Base-by-base conservation (phyloP, 441 rosid species). In the Erodium chrysanthum region DNA sequence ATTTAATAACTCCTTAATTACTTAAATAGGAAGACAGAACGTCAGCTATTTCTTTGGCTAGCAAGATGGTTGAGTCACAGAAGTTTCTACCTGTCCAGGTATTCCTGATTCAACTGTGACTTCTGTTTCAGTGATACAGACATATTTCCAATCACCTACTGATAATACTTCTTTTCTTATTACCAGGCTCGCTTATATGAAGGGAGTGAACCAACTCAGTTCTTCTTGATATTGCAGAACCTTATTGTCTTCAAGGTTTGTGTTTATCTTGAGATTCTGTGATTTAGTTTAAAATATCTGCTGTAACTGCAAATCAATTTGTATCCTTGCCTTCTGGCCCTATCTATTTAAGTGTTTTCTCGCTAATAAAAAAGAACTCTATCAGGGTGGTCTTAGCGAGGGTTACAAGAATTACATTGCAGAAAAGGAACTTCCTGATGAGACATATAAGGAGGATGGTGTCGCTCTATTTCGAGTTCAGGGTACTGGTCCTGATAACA, bases 401-500 rank as follows among this genome's bases (percentile, higher is more conserved):
- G 97, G 91, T 65, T 92, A 86, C 84, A 90, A 87, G 86, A 87
- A 83, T 29, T 78, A 81, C 80, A 74, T 89, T 78, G 79, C 77
- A 15, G 96, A 90, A 71, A 88, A 86, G 54, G 89, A 84, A 75
- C 76, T 89, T 68, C 85, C 86, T 5, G 96, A 92, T 69, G 91
- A 75, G 63, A 95, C 98, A 20, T 92, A 89, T 65, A 77, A 77
- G 12, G 88, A 81, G 77, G 87, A 84, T 56, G 86, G 93, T 74
- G 63, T 86, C 68, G 98, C 98, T 29, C 68, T 91, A 31, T 93
- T 93, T 76, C 85, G 91, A 61, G 81, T 91, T 78, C 96, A 95
- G 81, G 99, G 99, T 61, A 80, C 94, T 70, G 99, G 97, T 81
- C 99, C 99, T 17, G 98, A 96, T 69, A 85, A 89, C 77, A 92